Percentiles rank a stretch among this genome's conserved stretches.
Conservation (phyloP, 2,329 filamentous ascomycete species). For the Fusarium robinianum region DNA sequence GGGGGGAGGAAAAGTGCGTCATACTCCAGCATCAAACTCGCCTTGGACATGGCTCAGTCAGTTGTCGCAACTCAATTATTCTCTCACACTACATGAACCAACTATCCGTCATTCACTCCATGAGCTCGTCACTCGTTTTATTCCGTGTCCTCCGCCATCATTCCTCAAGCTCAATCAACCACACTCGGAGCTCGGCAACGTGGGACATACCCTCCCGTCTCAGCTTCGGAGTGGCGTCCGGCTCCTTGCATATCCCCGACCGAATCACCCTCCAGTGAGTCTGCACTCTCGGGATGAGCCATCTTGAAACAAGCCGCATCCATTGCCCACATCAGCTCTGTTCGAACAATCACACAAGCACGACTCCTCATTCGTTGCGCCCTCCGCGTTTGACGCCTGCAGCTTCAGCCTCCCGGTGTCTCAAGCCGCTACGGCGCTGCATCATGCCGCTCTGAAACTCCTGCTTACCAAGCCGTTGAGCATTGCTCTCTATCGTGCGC, state of each 20-base stretch:
- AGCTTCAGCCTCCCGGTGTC: constrained; percentile 13
- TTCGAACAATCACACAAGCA: constrained; percentile 6
- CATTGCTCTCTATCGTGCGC: not conserved
- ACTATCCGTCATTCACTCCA: too few relatives aligned
- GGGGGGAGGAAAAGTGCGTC: constrained; percentile 9
- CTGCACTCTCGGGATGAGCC: constrained; percentile 27
- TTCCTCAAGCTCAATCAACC: not conserved
- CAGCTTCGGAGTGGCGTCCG: constrained; percentile 26
- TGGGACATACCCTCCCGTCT: constrained; percentile 12
- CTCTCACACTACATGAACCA: too few relatives aligned
- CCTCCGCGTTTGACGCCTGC: constrained; percentile 3
- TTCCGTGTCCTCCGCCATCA: not conserved
- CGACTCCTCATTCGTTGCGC: not conserved
- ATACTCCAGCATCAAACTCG: constrained; percentile 17
- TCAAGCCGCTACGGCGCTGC: constrained; percentile 8
- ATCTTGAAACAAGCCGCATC: constrained; percentile 29
- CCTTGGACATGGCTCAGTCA: constrained; percentile 12
- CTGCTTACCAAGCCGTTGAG: not conserved
- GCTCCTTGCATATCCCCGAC: constrained; percentile 25
- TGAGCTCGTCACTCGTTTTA: too few relatives aligned
- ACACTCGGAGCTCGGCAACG: constrained; percentile 14
- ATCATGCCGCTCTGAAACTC: not conserved
- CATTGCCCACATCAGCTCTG: constrained; percentile 15
- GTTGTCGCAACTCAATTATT: too few relatives aligned
- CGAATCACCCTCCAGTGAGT: constrained; percentile 10